Evolutionary conservation across 2,329 filamentous ascomycete genomes (phyloP).

Genomic region (Scedosporium dehoogii): DNA sequence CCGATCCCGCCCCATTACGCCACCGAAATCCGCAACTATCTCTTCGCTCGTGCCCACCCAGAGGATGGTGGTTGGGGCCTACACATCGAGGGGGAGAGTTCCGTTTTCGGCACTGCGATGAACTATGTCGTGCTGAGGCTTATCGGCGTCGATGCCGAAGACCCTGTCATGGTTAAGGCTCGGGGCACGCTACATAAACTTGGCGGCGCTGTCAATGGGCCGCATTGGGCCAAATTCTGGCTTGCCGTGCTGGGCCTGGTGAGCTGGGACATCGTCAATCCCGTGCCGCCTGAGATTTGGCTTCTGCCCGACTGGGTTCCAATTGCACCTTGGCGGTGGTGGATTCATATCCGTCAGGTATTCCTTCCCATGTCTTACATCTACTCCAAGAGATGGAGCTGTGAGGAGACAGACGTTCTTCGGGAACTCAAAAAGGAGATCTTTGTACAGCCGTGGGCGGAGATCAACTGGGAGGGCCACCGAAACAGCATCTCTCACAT

Average conservation of each 20-base stretch:
- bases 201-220: slow-evolving; percentile 72
- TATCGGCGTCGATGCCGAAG: slow-evolving; percentile 72
- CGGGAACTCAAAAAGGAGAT: slow-evolving; percentile 68
- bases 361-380: slow-evolving; percentile 86
- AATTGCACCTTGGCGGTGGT: slow-evolving; percentile 88
- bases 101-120: slow-evolving; percentile 79
- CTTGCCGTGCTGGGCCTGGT: slow-evolving; percentile 73
- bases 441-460: slow-evolving; percentile 66
- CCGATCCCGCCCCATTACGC: slow-evolving; percentile 71
- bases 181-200: slow-evolving; percentile 72
- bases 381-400: slow-evolving; percentile 73
- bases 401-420: slow-evolving; percentile 65
- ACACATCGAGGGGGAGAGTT: slow-evolving; percentile 88
- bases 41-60: slow-evolving; percentile 74
- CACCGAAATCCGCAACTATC: slow-evolving; percentile 85
- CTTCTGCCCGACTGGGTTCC: slow-evolving; percentile 84
- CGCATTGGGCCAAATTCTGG: slow-evolving; percentile 98
- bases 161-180: slow-evolving; percentile 77
- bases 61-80: slow-evolving; percentile 95
- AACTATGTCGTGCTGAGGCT: slow-evolving; percentile 79
- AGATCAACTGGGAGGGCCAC: slow-evolving; percentile 67
- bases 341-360: slow-evolving; percentile 98
- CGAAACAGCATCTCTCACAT: slow-evolving; percentile 69
- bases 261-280: slow-evolving; percentile 89
- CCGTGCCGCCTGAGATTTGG: slow-evolving; percentile 89